Evolutionary conservation across 169 alveolate genomes (phyloP).

Genomic region (Fabrea salina): DNA sequence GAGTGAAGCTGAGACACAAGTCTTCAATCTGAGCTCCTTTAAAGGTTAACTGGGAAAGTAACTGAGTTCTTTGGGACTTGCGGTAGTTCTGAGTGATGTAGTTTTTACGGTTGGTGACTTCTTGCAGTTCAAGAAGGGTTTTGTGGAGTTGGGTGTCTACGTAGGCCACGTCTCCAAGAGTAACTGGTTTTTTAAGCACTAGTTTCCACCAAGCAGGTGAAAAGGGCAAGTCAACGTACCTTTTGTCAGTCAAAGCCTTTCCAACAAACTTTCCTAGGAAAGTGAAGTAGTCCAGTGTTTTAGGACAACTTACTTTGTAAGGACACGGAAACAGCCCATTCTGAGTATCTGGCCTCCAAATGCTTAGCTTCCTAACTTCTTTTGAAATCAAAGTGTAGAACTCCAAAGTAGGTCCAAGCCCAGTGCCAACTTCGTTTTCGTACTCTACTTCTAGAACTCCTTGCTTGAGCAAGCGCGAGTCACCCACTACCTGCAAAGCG

Average conservation of each 20-base stretch:
- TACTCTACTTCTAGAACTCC: conserved; percentile 66
- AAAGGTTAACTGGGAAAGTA: neutral
- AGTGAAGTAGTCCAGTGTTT: conserved; percentile 35
- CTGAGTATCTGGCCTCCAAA: conserved; percentile 15
- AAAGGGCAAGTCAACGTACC: conserved; percentile 65
- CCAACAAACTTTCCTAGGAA: conserved; percentile 64
- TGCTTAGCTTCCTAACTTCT: conserved; percentile 35
- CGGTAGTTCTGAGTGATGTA: neutral
- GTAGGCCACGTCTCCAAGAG: conserved; percentile 29
- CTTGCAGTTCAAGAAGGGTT: conserved; percentile 38
- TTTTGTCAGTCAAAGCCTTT: conserved; percentile 64
- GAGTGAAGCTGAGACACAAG: conserved; percentile 50
- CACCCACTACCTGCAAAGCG: conserved; percentile 42
- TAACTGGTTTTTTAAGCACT: conserved; percentile 42
- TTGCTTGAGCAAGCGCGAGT: conserved; percentile 40
- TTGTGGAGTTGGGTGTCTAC: conserved; percentile 49
- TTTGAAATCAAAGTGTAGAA: conserved; percentile 55
- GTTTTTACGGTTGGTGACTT: neutral
- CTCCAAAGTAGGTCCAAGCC: conserved; percentile 79
- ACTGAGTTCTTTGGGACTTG: neutral
- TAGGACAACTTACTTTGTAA: neutral
- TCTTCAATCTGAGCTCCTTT: conserved; percentile 47
- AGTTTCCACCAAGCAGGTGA: conserved; percentile 65
- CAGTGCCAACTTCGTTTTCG: conserved; percentile 75
- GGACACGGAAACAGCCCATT: conserved; percentile 31